Evolutionary conservation across 108 stramenopile genomes (phyloP).

Genomic region (Nitzschia putrida): DNA sequence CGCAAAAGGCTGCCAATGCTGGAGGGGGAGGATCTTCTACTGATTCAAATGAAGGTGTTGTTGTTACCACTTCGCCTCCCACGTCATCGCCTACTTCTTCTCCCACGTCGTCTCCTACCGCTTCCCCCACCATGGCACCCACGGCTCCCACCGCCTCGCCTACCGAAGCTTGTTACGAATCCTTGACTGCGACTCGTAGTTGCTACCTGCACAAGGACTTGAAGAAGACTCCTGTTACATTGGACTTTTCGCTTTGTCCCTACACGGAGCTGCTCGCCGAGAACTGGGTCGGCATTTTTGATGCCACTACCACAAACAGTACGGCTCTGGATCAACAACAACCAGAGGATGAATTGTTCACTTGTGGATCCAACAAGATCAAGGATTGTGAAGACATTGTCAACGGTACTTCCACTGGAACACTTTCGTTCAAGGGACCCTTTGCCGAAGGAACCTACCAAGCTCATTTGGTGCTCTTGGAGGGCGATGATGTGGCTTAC

Average conservation of each 20-base stretch:
- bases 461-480: conserved; percentile 1
- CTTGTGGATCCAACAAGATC: conserved; percentile 7
- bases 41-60: not conserved
- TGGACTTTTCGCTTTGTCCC: conserved; percentile 22
- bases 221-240: conserved; percentile 1
- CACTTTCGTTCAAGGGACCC: not conserved
- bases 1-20: no score
- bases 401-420: not conserved
- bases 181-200: not conserved
- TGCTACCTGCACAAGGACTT: not conserved
- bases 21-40: no score
- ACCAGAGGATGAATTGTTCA: not conserved
- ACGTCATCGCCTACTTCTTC: not conserved
- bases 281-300: conserved; percentile 30
- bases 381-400: not conserved
- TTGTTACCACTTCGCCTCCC: not conserved
- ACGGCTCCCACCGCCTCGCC: not conserved
- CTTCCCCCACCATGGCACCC: not conserved
- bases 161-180: not conserved
- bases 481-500: not conserved
- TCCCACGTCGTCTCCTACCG: not conserved
- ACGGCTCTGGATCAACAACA: not conserved
- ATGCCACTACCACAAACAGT: not conserved
- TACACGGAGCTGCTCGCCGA: not conserved
- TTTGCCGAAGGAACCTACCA: conserved; percentile 9